A percentile compares a stretch with the other conserved stretches of the same genome.
These are phyloP conservation scores for Hansenula lynferdii DNA, from an alignment of 1,139 yeast genomes.

Conservation along the genomic window DNA sequence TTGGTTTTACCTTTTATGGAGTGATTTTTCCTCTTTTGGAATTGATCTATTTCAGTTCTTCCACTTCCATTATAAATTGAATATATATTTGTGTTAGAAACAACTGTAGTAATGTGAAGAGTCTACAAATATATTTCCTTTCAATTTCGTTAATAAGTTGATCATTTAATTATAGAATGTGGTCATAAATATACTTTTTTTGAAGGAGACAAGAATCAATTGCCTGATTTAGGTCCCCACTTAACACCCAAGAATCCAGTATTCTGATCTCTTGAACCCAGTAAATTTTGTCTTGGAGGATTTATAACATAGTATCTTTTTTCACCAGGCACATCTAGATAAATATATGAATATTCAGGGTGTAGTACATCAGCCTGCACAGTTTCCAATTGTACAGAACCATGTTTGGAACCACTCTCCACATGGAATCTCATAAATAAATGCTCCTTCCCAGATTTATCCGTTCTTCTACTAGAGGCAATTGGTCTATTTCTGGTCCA, in stretches of 20 bases:
- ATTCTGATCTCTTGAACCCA: conserved; percentile 28
- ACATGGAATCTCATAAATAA: conserved; percentile 84
- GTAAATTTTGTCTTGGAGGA: conserved; percentile 36
- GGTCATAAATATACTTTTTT: too few species aligned
- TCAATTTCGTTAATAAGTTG: too few species aligned
- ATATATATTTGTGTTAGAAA: too few species aligned
- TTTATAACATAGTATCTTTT: conserved; percentile 68
- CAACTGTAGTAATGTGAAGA: too few species aligned
- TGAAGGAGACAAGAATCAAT: too few species aligned
- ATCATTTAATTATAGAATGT: too few species aligned
- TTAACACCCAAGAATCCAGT: conserved; percentile 73
- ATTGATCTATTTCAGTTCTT: too few species aligned
- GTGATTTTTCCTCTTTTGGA: too few species aligned
- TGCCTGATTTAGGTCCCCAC: conserved; percentile 72
- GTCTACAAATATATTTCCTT: too few species aligned
- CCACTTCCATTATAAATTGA: too few species aligned
- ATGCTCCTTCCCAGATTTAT: conserved; percentile 74
- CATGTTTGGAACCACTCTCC: conserved; percentile 56
- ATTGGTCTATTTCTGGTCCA: conserved; percentile 92
- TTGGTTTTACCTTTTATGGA: neutral
- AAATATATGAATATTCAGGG: conserved; percentile 70
- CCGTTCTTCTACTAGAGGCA: conserved; percentile 48
- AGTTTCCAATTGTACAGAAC: conserved; percentile 76
- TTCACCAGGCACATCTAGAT: conserved; percentile 70
- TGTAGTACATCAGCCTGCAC: conserved; percentile 57